Base-by-base conservation (phyloP, 352 stramenopile genomes). In the Phytophthora podocarpi region DNA sequence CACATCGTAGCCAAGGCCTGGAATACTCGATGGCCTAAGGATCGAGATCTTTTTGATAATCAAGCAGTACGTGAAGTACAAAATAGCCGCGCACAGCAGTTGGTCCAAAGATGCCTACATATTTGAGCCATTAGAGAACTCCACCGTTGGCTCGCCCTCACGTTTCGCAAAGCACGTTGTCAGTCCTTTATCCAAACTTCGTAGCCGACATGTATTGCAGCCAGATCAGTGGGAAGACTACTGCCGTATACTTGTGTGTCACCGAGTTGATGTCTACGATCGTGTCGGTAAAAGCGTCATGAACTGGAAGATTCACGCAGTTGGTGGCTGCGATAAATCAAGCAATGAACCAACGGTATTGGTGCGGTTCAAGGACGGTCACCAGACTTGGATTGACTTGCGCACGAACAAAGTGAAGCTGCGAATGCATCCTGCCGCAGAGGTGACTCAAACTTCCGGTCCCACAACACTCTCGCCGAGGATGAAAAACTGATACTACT, bases 21-120 rank as follows among this genome's bases (percentile, higher is more conserved):
- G 26, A 39, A 34, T 63, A 59, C 31, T 63, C 56, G 18, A 76
- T 34, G 64, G 56, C 1, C 59, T 76, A 26, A 42, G 51, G 6
- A 52, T 80, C 7, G 68, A 80, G 48, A 26, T 80, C n/a, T n/a
- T n/a, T 16, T 73, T 64, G 60, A 78, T 20, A 49, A 46, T 15
- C 13, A 73, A 61, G 28, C 64, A 70, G 23, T 80, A 67, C 11
- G 16, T 46, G 27, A 78, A 78, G 49, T 78, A 61, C 30, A 73
- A 52, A 32, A 60, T 80, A 4, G 28, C 32, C 10, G 34, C 39
- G 12, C 46, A 62, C 15, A 47, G 46, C 12, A 48, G 59, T 24
- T 31, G 51, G 15, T 51, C n/a, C 4, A 41, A 39, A 11, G 56
- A 69, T 20, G 53, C 70, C 12, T 80, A 78, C 36, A 41, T 61